These are phyloP conservation scores for Daldinia vernicosa DNA, from an alignment of 495 filamentous ascomycete genomes.

Conservation along the genomic window DNA sequence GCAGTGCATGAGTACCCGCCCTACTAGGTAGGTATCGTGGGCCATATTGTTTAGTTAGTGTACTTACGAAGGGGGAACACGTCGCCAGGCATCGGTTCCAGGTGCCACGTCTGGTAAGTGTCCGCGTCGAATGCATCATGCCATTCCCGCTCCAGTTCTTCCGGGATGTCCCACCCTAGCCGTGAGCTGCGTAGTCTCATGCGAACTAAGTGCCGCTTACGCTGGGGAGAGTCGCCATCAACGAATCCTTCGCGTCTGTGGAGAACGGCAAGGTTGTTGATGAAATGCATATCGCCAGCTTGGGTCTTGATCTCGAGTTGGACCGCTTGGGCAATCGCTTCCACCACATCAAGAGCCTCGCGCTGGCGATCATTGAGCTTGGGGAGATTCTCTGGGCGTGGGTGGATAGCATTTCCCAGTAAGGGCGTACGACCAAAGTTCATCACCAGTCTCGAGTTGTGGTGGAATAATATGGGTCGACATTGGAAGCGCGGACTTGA, in stretches of 20 bases:
- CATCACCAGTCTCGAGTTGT: conserved; percentile 63
- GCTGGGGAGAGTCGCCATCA: conserved; percentile 53
- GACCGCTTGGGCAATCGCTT: conserved; percentile 66
- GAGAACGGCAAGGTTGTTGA: conserved; percentile 77
- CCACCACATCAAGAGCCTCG: conserved; percentile 71
- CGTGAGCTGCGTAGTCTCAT: conserved; percentile 59
- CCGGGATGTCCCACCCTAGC: conserved; percentile 57
- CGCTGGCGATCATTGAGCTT: conserved; percentile 63
- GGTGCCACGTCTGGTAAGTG: conserved; percentile 57
- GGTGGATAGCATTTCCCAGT: conserved; percentile 64
- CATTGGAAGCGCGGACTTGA: conserved; percentile 60
- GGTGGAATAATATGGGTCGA: conserved; percentile 66
- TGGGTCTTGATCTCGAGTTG: conserved; percentile 61
- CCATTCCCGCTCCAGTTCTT: conserved; percentile 55
- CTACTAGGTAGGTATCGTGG: conserved; percentile 1
- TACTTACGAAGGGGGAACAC: conserved; percentile 59
- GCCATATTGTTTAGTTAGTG: conserved; percentile 52
- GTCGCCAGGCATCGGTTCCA: conserved; percentile 61
- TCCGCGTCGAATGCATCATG: conserved; percentile 53
- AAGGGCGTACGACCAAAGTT: conserved; percentile 69
- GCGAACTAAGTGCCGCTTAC: conserved; percentile 61
- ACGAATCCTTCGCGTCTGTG: conserved; percentile 72
- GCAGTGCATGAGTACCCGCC: conserved; percentile 28
- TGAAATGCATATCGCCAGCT: conserved; percentile 75
- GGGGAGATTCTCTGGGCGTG: conserved; percentile 63